Evolutionary conservation across 2,329 filamentous ascomycete genomes (phyloP), one percentile per base, ranked within the genome.

Genomic region (Exophiala lecanii-corni): DNA sequence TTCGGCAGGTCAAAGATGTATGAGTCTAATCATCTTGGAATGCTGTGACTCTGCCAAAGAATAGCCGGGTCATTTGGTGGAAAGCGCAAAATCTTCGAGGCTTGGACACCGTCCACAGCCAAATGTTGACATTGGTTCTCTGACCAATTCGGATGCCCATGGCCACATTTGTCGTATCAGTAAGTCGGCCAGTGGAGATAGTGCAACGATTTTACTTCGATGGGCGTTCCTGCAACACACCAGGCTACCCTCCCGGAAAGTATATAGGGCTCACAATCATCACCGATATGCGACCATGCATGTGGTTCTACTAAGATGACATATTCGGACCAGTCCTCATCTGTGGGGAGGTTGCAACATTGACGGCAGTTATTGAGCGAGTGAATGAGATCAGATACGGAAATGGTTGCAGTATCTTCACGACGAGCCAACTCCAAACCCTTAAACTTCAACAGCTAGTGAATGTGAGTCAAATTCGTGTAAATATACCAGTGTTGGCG

Each of bases 221-320:
- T 12, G 23, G 23, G 12, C 23, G 58, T 21, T 55, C 50, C 37
- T 55, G 50, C 53, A 36, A 34, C 39, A 30, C 17, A 3, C 13
- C 4, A 2, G 18, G 12, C 9, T 42, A 43, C 35, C 62, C 68
- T 12, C 64, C 67, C 0, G 79, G 79, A 3, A 85, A 81, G 61
- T 87, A 84, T 67, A 82, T 85, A 59, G 73, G 82, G 57, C 81
- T 79, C 1, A 84, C 81, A 0, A 74, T 84, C 43, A 73, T 85
- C 35, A 71, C 72, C 0, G 72, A 74, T 2, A 75, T 79, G 42
- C 77, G 70, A 5, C 62, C 69, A 10, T 70, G 76, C 3, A 82
- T 84, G 78, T 52, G 66, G 25, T 70, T 75, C 31, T 70, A 69
- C 2, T 64, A 67, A 1, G 79, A 84, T 53, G 81, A 84, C 61